A percentile compares a stretch with the other conserved stretches of the same genome.
phyloP scores from a whole-genome alignment of 1,284 basidiomycete genomes.

The Xerocomus nothofagi region DNA sequence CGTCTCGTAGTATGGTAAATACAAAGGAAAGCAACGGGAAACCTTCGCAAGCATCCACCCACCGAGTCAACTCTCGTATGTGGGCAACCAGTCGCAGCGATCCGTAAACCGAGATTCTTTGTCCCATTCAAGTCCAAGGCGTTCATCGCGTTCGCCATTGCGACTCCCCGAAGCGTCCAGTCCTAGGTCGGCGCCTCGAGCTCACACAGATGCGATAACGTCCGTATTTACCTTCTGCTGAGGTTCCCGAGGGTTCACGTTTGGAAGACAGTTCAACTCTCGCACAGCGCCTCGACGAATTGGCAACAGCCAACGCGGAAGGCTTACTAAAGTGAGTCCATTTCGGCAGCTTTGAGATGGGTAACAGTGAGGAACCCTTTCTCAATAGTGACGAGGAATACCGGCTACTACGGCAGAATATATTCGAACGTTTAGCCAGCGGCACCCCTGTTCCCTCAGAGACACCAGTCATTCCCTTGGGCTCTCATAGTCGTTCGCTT shows the following conservation, averaged over 20 bases:
- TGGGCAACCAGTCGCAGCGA: conserved; percentile 21
- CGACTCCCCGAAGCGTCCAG: conserved; percentile 27
- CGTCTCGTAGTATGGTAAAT: conserved; percentile 58
- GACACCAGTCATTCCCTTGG: conserved; percentile 54
- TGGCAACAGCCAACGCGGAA: conserved; percentile 74
- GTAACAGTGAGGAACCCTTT: conserved; percentile 5
- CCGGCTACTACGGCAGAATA: conserved; percentile 68
- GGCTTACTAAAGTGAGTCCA: conserved; percentile 68
- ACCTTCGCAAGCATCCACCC: conserved; percentile 25
- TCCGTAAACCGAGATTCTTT: conserved; percentile 19
- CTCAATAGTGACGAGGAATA: conserved; percentile 70
- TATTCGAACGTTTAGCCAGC: conserved; percentile 71
- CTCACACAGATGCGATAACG: conserved; percentile 65
- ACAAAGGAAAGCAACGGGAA: conserved; percentile 62
- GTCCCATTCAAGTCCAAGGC: conserved; percentile 6
- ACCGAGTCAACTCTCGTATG: conserved; percentile 26
- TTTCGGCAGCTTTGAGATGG: background rate
- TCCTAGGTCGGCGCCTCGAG: conserved; percentile 31
- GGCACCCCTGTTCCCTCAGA: conserved; percentile 59
- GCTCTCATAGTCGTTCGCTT: conserved; percentile 21
- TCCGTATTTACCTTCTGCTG: conserved; percentile 40
- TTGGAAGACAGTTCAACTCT: conserved; percentile 55
- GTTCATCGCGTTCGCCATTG: conserved; percentile 19
- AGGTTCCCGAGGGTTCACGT: conserved; percentile 17
- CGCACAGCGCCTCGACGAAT: conserved; percentile 72